Percentiles rank a stretch among this genome's conserved stretches.
These are phyloP conservation scores for Aplosporella prunicola DNA, from an alignment of 2,329 filamentous ascomycete species.

Conservation along the genomic window DNA sequence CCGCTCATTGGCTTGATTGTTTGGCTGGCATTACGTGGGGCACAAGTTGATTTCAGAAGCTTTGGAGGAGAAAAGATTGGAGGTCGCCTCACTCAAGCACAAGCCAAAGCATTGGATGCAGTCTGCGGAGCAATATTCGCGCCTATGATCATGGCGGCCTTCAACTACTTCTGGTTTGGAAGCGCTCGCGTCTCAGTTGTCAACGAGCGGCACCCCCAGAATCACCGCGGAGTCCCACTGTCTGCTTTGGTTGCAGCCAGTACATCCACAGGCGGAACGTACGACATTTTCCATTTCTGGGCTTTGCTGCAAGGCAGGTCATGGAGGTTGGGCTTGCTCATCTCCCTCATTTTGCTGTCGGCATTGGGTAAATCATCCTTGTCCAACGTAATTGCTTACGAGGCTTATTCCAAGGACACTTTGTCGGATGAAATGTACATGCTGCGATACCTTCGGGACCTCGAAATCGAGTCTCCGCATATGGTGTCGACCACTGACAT, in stretches of 20 bases:
- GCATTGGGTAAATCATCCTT: slow-evolving; percentile 10
- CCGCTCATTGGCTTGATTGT: background rate
- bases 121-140: slow-evolving; percentile 14
- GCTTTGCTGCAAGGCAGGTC: slow-evolving; percentile 7
- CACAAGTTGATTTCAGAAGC: background rate
- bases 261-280: slow-evolving; percentile 8
- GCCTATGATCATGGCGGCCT: slow-evolving; percentile 11
- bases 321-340: slow-evolving; percentile 8
- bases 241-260: slow-evolving; percentile 10
- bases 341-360: slow-evolving; percentile 7
- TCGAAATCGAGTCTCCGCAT: too few species aligned
- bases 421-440: background rate
- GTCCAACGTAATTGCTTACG: slow-evolving; percentile 13
- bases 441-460: too few species aligned
- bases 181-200: slow-evolving; percentile 13
- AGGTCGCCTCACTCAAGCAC: slow-evolving; percentile 12
- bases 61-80: slow-evolving; percentile 11
- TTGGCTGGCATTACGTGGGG: background rate
- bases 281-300: slow-evolving; percentile 10
- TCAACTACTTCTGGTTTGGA: slow-evolving; percentile 14
- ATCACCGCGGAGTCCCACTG: slow-evolving; percentile 4
- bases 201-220: slow-evolving; percentile 11
- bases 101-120: slow-evolving; percentile 15
- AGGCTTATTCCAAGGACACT: slow-evolving; percentile 4
- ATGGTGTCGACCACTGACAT: too few species aligned